phyloP scores from a whole-genome alignment of 1,284 basidiomycete genomes.

The Volvariella surrecta region DNA sequence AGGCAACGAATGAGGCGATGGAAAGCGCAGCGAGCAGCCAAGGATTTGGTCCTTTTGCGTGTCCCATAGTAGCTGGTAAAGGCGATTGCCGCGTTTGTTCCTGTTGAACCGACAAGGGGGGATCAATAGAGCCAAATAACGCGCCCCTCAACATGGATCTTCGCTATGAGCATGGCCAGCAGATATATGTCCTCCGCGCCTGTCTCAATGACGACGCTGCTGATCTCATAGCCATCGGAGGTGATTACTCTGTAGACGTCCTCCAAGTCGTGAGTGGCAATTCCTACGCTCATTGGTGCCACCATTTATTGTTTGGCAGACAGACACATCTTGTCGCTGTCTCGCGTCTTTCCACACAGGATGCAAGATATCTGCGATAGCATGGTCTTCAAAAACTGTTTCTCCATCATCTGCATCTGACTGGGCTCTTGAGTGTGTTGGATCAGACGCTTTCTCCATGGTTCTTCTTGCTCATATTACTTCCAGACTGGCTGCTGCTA shows the following conservation, averaged over 20 bases:
- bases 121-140: neutral
- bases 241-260: constrained; percentile 62
- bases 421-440: constrained; percentile 64
- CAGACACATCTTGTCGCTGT: constrained; percentile 30
- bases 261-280: constrained; percentile 45
- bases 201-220: constrained; percentile 53
- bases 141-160: constrained; percentile 43
- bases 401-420: constrained; percentile 56
- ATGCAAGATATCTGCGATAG: constrained; percentile 61
- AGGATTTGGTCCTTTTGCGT: constrained; percentile 45
- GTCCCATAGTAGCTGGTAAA: neutral
- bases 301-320: constrained; percentile 18
- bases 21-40: constrained; percentile 48
- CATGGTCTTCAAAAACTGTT: constrained; percentile 62
- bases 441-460: neutral
- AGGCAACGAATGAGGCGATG: constrained; percentile 45
- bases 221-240: constrained; percentile 64
- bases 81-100: constrained; percentile 5
- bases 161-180: constrained; percentile 45
- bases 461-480: constrained; percentile 6
- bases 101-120: neutral
- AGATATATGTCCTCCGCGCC: constrained; percentile 52
- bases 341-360: constrained; percentile 71
- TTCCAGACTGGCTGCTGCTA: constrained; percentile 55
- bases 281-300: constrained; percentile 11